Evolutionary conservation across 345 rosid species (phyloP).

Genomic region (Theobroma cacao): DNA sequence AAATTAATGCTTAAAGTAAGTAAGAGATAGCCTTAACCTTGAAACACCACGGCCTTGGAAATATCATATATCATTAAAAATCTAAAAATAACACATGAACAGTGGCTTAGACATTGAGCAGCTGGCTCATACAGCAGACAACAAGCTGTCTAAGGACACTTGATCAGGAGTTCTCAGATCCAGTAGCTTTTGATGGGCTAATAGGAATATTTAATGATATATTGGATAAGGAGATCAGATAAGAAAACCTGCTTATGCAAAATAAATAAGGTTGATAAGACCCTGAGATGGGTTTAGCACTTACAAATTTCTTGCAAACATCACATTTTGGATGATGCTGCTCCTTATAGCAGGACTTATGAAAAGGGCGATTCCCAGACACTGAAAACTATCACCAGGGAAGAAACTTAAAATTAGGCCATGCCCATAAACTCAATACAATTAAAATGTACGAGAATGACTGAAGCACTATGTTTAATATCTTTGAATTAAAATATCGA

Average conservation of each 20-base stretch:
- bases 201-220: not conserved
- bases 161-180: not conserved
- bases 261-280: not conserved
- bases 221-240: not conserved
- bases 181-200: not conserved
- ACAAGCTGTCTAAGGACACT: not conserved
- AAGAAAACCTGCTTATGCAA: not conserved
- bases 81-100: not conserved
- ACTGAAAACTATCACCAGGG: constrained; percentile 52
- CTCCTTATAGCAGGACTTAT: constrained; percentile 82
- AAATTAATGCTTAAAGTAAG: not conserved
- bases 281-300: constrained; percentile 27
- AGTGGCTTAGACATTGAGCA: not conserved
- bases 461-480: constrained; percentile 11
- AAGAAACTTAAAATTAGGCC: constrained; percentile 22
- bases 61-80: not conserved
- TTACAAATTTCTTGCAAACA: constrained; percentile 81
- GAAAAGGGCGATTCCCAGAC: constrained; percentile 69
- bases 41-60: not conserved
- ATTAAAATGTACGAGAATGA: not conserved
- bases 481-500: constrained; percentile 5
- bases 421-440: not conserved
- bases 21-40: not conserved
- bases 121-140: not conserved
- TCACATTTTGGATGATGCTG: constrained; percentile 89